These are phyloP conservation scores for Tephrocybe rancida DNA, from an alignment of 768 basidiomycete species.

Conservation along the genomic window DNA sequence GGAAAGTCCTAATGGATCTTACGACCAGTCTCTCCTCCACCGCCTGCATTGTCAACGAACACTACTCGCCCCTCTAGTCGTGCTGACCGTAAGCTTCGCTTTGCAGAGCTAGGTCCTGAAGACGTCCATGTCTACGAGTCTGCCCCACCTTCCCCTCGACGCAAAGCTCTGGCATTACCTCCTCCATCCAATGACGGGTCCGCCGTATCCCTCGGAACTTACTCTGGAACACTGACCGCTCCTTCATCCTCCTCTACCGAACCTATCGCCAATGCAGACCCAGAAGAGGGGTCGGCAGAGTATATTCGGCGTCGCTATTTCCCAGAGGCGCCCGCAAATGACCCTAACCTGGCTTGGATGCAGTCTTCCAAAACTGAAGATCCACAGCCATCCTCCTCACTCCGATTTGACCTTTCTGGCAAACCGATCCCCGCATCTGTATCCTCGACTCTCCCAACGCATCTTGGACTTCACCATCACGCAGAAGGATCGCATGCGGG, in stretches of 20 bases:
- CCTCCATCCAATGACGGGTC: slow-evolving; percentile 43
- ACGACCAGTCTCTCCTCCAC: slow-evolving; percentile 33
- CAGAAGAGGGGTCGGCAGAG: slow-evolving; percentile 77
- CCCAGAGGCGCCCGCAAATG: slow-evolving; percentile 64
- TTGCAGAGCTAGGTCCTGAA: slow-evolving; percentile 72
- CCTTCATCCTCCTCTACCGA: neutral
- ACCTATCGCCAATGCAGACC: slow-evolving; percentile 25
- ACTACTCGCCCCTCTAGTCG: slow-evolving; percentile 64
- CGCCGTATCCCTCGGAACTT: slow-evolving; percentile 43
- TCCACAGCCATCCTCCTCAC: slow-evolving; percentile 35
- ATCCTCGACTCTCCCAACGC: slow-evolving; percentile 67
- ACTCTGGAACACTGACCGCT: slow-evolving; percentile 28
- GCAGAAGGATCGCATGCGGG: slow-evolving; percentile 79
- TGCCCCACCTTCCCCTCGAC: slow-evolving; percentile 74
- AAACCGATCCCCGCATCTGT: slow-evolving; percentile 59
- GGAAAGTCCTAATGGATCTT: slow-evolving; percentile 6
- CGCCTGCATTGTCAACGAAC: slow-evolving; percentile 50
- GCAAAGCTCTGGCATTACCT: slow-evolving; percentile 59
- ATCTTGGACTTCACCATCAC: slow-evolving; percentile 91
- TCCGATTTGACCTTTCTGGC: slow-evolving; percentile 81
- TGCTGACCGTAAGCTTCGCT: slow-evolving; percentile 63
- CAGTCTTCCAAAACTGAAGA: slow-evolving; percentile 29
- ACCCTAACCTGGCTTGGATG: slow-evolving; percentile 87
- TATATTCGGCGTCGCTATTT: slow-evolving; percentile 86
- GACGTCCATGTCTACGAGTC: slow-evolving; percentile 87